Conservation (phyloP, 192 early-diverging fungal species). For the Coemansia sp. region DNA sequence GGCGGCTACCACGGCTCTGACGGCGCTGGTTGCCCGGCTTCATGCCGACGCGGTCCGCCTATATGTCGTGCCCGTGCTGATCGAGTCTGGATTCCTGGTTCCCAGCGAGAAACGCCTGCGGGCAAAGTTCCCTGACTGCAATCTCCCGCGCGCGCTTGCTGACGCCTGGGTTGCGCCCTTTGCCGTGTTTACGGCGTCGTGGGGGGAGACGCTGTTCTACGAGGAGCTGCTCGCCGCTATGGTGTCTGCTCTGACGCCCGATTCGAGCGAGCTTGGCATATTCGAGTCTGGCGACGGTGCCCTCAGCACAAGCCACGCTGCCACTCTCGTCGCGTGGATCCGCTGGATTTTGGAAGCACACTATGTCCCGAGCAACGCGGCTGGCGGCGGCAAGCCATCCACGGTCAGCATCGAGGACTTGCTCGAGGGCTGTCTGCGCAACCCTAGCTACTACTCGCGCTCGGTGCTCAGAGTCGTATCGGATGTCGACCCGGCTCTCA, state of each 20-base stretch:
- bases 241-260: constrained; percentile 23
- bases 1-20: constrained; percentile 24
- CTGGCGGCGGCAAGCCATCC: constrained; percentile 1
- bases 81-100: constrained; percentile 61
- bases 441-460: constrained; percentile 59
- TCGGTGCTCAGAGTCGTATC: constrained; percentile 41
- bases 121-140: constrained; percentile 38
- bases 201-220: constrained; percentile 40
- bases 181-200: constrained; percentile 41
- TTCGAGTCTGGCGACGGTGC: constrained; percentile 24
- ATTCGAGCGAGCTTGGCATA: constrained; percentile 20
- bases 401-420: constrained; percentile 54
- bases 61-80: constrained; percentile 56
- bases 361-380: constrained; percentile 11
- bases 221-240: constrained; percentile 43
- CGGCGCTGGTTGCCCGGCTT: constrained; percentile 41
- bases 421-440: constrained; percentile 64
- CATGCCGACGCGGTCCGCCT: constrained; percentile 52
- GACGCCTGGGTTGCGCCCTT: constrained; percentile 51
- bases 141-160: constrained; percentile 41
- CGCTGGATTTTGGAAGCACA: constrained; percentile 51
- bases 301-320: constrained; percentile 54
- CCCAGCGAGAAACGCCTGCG: constrained; percentile 61
- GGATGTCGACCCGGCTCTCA: constrained; percentile 23
- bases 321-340: constrained; percentile 64